Percentiles rank a stretch among this genome's conserved stretches.
Conservation (phyloP, 306 rosid species). For the Cicer chorassanicum region DNA sequence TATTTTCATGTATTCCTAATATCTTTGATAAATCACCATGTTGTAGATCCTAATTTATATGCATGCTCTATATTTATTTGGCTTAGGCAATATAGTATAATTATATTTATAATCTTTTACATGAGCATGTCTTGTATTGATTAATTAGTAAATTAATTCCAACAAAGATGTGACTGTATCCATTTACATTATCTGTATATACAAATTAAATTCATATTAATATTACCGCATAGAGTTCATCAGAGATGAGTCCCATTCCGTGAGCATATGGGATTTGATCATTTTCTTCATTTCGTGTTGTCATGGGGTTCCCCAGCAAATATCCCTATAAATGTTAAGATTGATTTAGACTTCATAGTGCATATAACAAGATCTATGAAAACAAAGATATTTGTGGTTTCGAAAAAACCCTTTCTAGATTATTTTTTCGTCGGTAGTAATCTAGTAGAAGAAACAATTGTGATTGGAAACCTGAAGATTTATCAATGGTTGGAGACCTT, state of each 20-base stretch:
- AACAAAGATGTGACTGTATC: no score
- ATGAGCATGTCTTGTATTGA: no score
- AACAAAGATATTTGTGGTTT: neutral
- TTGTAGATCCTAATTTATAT: no score
- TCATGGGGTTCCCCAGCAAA: conserved; percentile 54
- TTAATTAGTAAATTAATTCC: no score
- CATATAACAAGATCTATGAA: neutral
- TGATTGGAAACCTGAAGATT: conserved; percentile 61
- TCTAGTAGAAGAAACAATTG: neutral
- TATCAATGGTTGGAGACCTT: conserved; percentile 51
- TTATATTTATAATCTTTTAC: no score
- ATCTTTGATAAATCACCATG: no score
- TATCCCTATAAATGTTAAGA: conserved; percentile 60
- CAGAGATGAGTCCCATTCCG: conserved; percentile 70
- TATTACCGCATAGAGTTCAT: conserved; percentile 62
- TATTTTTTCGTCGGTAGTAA: neutral
- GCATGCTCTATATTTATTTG: no score
- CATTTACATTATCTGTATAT: no score
- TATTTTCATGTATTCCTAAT: no score
- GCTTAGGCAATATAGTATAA: no score
- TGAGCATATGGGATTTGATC: conserved; percentile 53
- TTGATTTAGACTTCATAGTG: conserved; percentile 1
- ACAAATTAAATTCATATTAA: no score
- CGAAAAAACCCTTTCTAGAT: neutral
- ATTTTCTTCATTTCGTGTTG: neutral